Conservation (phyloP, 768 basidiomycete genomes). For the Kondoa malvinella region DNA sequence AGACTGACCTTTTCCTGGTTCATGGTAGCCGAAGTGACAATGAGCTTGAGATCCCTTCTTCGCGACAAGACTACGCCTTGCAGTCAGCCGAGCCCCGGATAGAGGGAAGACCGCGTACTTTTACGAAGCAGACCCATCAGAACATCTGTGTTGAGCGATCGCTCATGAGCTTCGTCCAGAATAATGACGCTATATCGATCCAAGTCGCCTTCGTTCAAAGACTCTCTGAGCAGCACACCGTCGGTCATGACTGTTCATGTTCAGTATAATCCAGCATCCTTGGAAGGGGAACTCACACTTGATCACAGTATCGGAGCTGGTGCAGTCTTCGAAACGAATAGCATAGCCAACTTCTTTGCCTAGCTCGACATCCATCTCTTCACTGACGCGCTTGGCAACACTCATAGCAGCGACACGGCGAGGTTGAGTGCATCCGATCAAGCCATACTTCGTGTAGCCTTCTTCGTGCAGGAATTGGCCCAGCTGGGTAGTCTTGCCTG, state of each 20-base stretch:
- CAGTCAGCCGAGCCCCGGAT: neutral
- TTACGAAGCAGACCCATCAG: slow-evolving; percentile 90
- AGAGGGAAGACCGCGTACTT: slow-evolving; percentile 40
- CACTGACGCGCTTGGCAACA: slow-evolving; percentile 98
- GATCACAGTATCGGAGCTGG: slow-evolving; percentile 79
- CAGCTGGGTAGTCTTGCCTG: slow-evolving; percentile 94
- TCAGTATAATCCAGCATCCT: neutral
- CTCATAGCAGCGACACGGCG: slow-evolving; percentile 99
- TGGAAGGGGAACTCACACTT: slow-evolving; percentile 50
- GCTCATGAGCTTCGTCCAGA: slow-evolving; percentile 96
- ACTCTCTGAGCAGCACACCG: slow-evolving; percentile 93
- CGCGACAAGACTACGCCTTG: slow-evolving; percentile 53
- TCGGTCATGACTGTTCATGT: slow-evolving; percentile 76
- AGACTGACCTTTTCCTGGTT: slow-evolving; percentile 78
- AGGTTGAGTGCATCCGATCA: slow-evolving; percentile 94
- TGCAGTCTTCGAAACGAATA: slow-evolving; percentile 97
- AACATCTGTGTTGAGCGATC: slow-evolving; percentile 91
- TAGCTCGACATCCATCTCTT: slow-evolving; percentile 96
- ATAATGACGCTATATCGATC: slow-evolving; percentile 95
- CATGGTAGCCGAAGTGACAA: slow-evolving; percentile 98
- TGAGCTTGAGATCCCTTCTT: slow-evolving; percentile 78
- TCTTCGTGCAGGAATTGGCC: slow-evolving; percentile 93
- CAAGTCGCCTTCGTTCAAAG: slow-evolving; percentile 92
- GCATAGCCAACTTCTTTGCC: slow-evolving; percentile 86
- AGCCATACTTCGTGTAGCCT: slow-evolving; percentile 72